Conservation (phyloP, 1,284 basidiomycete species). For the Moniliella sp. region DNA sequence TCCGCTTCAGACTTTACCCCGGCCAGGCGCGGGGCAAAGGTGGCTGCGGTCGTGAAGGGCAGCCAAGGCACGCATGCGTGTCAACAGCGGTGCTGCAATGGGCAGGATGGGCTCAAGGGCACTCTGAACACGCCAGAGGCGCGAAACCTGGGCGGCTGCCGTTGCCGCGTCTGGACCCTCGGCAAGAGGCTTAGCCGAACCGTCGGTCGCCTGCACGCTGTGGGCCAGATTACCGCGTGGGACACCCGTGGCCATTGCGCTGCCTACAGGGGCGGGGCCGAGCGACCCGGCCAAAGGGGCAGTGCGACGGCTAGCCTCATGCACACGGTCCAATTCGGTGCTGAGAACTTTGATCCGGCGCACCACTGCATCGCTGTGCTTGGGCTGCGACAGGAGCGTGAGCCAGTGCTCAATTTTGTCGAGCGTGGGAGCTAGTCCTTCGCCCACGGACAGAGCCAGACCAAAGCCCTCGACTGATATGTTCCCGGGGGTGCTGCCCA, state of each 20-base stretch:
- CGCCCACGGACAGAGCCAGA: no score
- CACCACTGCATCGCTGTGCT: conserved; percentile 87
- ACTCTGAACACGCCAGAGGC: conserved; percentile 50
- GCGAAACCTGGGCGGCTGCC: no score
- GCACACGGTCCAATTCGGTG: conserved; percentile 69
- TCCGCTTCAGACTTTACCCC: no score
- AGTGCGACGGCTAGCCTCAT: conserved; percentile 41
- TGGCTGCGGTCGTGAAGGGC: conserved; percentile 60
- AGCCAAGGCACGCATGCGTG: conserved; percentile 60
- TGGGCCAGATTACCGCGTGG: background rate
- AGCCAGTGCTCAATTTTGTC: conserved; percentile 63
- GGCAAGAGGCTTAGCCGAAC: no score
- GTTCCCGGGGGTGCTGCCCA: no score
- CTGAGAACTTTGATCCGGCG: conserved; percentile 74
- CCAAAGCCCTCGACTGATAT: no score
- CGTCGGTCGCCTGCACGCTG: background rate
- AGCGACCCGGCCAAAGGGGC: conserved; percentile 12
- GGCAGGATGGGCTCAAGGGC: conserved; percentile 68
- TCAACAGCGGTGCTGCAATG: conserved; percentile 71
- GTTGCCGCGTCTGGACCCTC: no score
- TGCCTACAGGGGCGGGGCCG: background rate
- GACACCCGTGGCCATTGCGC: background rate
- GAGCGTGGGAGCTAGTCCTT: no score
- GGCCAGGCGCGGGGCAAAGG: no score
- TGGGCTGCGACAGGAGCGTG: conserved; percentile 70